These are phyloP conservation scores for Acanthamoeba castellanii DNA, from an alignment of 208 protist species.

Conservation along the genomic window DNA sequence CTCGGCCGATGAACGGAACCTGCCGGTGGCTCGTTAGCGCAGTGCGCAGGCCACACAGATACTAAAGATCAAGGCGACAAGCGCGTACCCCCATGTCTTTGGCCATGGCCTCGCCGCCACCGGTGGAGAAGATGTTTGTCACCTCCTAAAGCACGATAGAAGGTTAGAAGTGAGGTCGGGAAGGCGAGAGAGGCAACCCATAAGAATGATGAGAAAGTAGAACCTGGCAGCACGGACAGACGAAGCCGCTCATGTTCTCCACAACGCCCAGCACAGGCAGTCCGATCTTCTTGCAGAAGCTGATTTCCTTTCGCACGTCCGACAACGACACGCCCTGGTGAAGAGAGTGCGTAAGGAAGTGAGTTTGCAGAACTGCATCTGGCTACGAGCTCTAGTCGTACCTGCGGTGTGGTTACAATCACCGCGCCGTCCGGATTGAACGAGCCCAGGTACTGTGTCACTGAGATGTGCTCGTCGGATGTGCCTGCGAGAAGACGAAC, in stretches of 20 bases:
- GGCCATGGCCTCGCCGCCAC: constrained; percentile 59
- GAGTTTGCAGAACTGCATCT: background rate
- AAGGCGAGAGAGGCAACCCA: too few relatives aligned
- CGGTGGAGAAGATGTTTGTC: background rate
- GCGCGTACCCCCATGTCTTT: background rate
- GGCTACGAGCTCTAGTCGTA: background rate
- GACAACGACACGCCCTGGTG: constrained; percentile 27
- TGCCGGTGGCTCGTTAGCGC: background rate
- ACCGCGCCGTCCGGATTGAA: constrained; percentile 77
- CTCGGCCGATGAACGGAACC: constrained; percentile 85
- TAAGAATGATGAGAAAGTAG: too few relatives aligned
- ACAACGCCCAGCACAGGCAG: constrained; percentile 78
- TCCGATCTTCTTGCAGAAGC: constrained; percentile 77
- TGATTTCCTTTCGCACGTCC: constrained; percentile 73
- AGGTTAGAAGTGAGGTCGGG: too few relatives aligned
- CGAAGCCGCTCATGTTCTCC: constrained; percentile 82
- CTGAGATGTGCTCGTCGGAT: constrained; percentile 99
- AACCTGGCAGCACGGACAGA: constrained; percentile 76
- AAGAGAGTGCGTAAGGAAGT: background rate
- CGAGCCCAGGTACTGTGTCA: constrained; percentile 71
- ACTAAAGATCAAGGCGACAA: background rate
- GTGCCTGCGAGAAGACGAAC: constrained; percentile 92
- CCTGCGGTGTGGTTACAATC: constrained; percentile 96
- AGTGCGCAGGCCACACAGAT: background rate
- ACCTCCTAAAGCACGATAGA: background rate